A percentile compares a stretch with the other conserved stretches of the same genome.
These are phyloP conservation scores for Mortierella sp. DNA, from an alignment of 371 early-diverging fungal genomes.

Conservation along the genomic window DNA sequence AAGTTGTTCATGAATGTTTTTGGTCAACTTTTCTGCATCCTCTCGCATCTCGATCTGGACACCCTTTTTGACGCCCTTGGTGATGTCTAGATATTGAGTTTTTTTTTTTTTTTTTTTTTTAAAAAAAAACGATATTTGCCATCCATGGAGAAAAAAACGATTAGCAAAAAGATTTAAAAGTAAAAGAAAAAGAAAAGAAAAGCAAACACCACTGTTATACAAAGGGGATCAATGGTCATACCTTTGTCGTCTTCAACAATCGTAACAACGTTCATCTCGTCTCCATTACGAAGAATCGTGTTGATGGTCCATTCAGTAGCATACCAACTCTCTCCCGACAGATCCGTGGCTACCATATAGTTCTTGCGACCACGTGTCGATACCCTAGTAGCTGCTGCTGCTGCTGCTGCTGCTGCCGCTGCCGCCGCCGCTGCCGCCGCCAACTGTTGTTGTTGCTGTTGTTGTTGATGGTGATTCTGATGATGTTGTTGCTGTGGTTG, in stretches of 20 bases:
- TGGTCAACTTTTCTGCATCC: conserved; percentile 51
- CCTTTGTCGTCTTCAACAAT: conserved; percentile 63
- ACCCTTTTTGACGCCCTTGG: conserved; percentile 52
- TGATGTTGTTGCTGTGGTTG: conserved; percentile 27
- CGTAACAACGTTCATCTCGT: conserved; percentile 64
- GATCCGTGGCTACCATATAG: conserved; percentile 44
- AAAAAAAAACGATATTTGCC: no score
- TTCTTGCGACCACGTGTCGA: conserved; percentile 54
- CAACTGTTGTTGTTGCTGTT: conserved; percentile 14
- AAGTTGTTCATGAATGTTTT: conserved; percentile 50
- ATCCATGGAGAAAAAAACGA: conserved; percentile 17
- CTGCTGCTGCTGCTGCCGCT: conserved; percentile 21
- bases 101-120: no score
- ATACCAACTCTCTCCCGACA: conserved; percentile 49
- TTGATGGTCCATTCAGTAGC: conserved; percentile 64
- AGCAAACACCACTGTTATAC: background rate
- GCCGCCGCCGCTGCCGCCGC: conserved; percentile 14
- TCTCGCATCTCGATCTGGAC: conserved; percentile 52
- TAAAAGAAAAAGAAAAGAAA: background rate
- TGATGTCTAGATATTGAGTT: conserved; percentile 60
- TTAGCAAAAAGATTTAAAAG: background rate
- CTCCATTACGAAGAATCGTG: conserved; percentile 66
- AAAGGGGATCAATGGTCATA: conserved; percentile 16
- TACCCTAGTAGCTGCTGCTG: conserved; percentile 43
- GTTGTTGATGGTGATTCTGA: conserved; percentile 40